These are phyloP conservation scores for Crucibulum laeve DNA, from an alignment of 768 basidiomycete species.

Conservation along the genomic window DNA sequence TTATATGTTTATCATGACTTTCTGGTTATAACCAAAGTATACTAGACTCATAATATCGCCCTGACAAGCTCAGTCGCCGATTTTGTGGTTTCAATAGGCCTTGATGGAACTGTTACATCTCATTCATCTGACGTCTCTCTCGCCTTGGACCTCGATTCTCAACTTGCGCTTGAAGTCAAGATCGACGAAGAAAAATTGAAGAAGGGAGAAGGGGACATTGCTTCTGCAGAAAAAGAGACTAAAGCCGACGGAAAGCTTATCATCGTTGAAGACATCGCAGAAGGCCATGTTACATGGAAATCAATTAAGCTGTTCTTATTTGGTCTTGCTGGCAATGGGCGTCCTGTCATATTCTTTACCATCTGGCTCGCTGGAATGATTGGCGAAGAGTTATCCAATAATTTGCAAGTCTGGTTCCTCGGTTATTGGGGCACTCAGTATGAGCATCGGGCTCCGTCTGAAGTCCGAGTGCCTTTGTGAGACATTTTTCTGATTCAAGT, in stretches of 20 bases:
- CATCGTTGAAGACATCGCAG: constrained; percentile 52
- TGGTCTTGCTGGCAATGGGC: constrained; percentile 26
- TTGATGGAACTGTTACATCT: constrained; percentile 50
- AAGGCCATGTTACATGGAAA: constrained; percentile 51
- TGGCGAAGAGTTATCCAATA: constrained; percentile 15
- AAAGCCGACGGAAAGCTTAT: constrained; percentile 49
- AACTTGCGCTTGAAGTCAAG: constrained; percentile 22
- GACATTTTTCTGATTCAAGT: constrained; percentile 9
- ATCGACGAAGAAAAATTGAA: constrained; percentile 19
- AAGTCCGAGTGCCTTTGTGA: constrained; percentile 30
- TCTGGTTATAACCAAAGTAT: not conserved
- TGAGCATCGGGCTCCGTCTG: constrained; percentile 23
- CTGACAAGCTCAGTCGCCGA: constrained; percentile 49
- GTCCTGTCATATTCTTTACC: constrained; percentile 25
- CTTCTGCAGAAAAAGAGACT: constrained; percentile 18
- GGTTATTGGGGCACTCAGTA: constrained; percentile 46
- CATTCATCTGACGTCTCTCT: no score
- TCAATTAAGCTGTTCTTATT: constrained; percentile 32
- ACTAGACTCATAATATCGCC: constrained; percentile 47
- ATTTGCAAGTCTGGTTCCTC: constrained; percentile 31
- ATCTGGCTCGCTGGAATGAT: constrained; percentile 17
- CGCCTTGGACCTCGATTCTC: no score
- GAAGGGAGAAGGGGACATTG: constrained; percentile 20
- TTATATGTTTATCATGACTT: not conserved
- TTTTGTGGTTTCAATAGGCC: constrained; percentile 50